Evolutionary conservation across 495 filamentous ascomycete genomes (phyloP), one percentile per base, ranked within the genome.

Genomic region (Penicillium cinerascens): DNA sequence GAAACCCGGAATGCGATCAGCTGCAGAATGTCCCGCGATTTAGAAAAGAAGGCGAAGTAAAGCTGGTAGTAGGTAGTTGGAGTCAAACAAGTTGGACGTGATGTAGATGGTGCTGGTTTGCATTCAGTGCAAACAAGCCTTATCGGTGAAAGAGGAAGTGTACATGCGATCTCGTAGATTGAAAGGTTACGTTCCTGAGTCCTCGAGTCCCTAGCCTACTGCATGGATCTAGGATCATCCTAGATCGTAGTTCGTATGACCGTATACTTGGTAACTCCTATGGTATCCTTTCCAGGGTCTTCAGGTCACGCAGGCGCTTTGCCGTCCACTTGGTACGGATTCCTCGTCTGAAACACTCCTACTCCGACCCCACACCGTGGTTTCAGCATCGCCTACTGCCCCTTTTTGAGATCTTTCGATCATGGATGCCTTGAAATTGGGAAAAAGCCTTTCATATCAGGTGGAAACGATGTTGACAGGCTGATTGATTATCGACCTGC

Each of bases 81-180:
- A 39, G n/a, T 7, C 13, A 8, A 39, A 39, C 37, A 39, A 33
- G 29, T 20, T 36, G 51, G 49, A 45, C 15, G 23, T 38, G 20
- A 43, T 25, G 22, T 18, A 27, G 20, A 26, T n/a, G 42, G 16
- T 52, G 49, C 36, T 53, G 36, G 66, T 65, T 63, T 65, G 53
- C 55, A 52, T 42, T 15, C 1, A 13, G 40, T 65, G 54, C 62
- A 65, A 65, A 65, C 62, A 58, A 33, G 5, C 38, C 29, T 48
- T 55, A 48, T 60, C 35, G 37, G 13, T 36, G 10, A 8, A 36
- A 36, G 33, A 3, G 22, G 22, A 23, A 23, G 22, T 23, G 22
- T 23, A 23, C 22, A 23, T 23, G 22, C n/a, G n/a, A n/a, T n/a
- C n/a, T n/a, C n/a, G n/a, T n/a, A n/a, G n/a, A n/a, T n/a, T n/a